Conservation (phyloP, 805 yeast species). For the Metschnikowia peoriensis region DNA sequence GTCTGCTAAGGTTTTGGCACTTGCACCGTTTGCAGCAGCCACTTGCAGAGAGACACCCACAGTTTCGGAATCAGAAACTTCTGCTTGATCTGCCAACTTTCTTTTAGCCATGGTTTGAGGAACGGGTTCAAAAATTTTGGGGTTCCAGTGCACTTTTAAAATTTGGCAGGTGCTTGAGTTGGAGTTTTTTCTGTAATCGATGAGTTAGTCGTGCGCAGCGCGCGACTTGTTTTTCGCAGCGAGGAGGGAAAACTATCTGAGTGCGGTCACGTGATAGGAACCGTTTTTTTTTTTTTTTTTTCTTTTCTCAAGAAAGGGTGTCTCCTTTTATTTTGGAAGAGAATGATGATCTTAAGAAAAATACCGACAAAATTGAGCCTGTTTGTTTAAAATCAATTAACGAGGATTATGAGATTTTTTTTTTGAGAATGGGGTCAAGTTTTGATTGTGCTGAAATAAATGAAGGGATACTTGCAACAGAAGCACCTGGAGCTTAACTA, state of each 20-base stretch:
- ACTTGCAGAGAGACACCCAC: background rate
- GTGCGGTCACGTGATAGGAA: background rate
- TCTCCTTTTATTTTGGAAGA: too few species aligned
- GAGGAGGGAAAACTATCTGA: background rate
- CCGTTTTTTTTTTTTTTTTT: background rate
- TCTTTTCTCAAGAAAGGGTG: too few species aligned
- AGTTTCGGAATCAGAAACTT: background rate
- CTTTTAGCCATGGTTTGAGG: constrained; percentile 26
- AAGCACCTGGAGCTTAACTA: too few species aligned
- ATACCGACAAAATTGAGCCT: too few species aligned
- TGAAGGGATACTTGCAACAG: too few species aligned
- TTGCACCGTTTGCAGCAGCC: background rate
- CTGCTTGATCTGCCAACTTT: constrained; percentile 18
- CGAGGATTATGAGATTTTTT: too few species aligned
- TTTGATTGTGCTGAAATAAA: too few species aligned
- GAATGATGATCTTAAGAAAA: too few species aligned
- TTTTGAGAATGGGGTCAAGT: too few species aligned
- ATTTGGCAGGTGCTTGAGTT: background rate
- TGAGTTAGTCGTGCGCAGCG: background rate
- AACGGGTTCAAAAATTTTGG: background rate
- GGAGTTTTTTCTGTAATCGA: background rate
- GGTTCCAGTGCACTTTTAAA: background rate
- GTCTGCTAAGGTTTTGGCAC: constrained; percentile 3
- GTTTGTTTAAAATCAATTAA: too few species aligned
- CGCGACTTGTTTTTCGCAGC: background rate